Percentiles rank a stretch among this genome's conserved stretches.
These are phyloP conservation scores for Magnusiomyces paraingens DNA, from an alignment of 1,139 yeast species.

Conservation along the genomic window DNA sequence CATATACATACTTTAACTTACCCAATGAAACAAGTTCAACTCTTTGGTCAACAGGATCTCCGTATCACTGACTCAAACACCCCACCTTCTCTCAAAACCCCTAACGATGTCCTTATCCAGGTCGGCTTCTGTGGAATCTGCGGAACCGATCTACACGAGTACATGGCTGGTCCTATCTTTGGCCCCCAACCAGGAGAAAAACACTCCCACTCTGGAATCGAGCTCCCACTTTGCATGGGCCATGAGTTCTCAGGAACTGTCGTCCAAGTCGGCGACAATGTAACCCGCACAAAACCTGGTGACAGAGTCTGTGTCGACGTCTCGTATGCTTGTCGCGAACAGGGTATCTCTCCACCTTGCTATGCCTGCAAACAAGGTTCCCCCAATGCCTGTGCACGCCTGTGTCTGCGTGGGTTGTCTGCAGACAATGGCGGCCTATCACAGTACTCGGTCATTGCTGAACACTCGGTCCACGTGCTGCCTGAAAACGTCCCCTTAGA, in stretches of 20 bases:
- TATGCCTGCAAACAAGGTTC: conserved; percentile 40
- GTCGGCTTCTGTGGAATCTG: conserved; percentile 48
- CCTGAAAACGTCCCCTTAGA: conserved; percentile 46
- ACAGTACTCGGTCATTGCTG: conserved; percentile 45
- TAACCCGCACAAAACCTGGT: conserved; percentile 33
- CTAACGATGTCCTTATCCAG: conserved; percentile 40
- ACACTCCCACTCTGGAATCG: conserved; percentile 28
- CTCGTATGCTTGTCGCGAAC: conserved; percentile 46
- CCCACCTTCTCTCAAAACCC: conserved; percentile 4
- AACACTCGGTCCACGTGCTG: conserved; percentile 30
- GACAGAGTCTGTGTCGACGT: conserved; percentile 46
- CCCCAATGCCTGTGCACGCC: conserved; percentile 43
- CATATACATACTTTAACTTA: too few relatives aligned
- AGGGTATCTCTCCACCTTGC: conserved; percentile 30
- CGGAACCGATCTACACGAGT: conserved; percentile 48
- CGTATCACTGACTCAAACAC: conserved; percentile 9
- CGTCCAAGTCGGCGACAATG: conserved; percentile 34
- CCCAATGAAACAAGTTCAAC: conserved; percentile 14
- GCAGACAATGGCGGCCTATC: conserved; percentile 47
- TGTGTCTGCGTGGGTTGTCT: conserved; percentile 44
- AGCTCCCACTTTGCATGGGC: conserved; percentile 43
- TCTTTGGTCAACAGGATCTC: conserved; percentile 13
- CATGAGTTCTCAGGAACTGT: conserved; percentile 49
- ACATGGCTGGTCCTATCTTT: conserved; percentile 43
- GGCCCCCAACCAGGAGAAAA: conserved; percentile 26